Base-by-base conservation (phyloP, 345 rosid genomes). In the Cardamine resedifolia region DNA sequence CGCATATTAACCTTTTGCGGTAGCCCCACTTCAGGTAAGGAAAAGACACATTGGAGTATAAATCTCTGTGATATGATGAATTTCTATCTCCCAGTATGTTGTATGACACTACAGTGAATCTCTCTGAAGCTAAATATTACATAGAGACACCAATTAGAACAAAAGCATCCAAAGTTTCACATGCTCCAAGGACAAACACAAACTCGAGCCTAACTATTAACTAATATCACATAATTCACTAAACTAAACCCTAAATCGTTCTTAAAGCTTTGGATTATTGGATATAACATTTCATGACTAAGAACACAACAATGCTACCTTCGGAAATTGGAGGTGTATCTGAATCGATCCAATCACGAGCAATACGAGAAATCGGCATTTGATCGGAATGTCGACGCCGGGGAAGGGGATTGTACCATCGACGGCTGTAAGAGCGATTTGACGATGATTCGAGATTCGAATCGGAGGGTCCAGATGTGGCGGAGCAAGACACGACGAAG, bases 61-160 rank as follows among this genome's bases (percentile, higher is more conserved):
- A 60, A 78, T 86, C 88, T 59, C 41, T 73, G 82, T 89, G 97
- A 18, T 83, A 79, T 18, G 55, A 83, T 50, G 93, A 84, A 77
- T 91, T 89, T 72, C 78, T 75, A 48, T 86, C 90, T 63, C 85
- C 97, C 79, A 91, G 59, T 78, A 91, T 86, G 76, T 91, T 91
- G 82, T 91, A 89, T 0, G 93, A 89, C 50, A 83, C 86, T 48
- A 91, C 73, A 0, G 74, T 85, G 76, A 91, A 80, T 74, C 82
- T 88, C 76, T 84, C 93, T 84, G 77, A 45, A 77, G 14, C 64
- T 38, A 63, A 63, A 68, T 19, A 34, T 44, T 20, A 56, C 71
- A 66, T 18, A 64, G 44, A 58, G 20, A 71, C 57, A 66, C 56
- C 1, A 18, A 14, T 45, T 2, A 14, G 48, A 34, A 74, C 16